phyloP scores from a whole-genome alignment of 2,329 filamentous ascomycete genomes.

The Beauveria australis region DNA sequence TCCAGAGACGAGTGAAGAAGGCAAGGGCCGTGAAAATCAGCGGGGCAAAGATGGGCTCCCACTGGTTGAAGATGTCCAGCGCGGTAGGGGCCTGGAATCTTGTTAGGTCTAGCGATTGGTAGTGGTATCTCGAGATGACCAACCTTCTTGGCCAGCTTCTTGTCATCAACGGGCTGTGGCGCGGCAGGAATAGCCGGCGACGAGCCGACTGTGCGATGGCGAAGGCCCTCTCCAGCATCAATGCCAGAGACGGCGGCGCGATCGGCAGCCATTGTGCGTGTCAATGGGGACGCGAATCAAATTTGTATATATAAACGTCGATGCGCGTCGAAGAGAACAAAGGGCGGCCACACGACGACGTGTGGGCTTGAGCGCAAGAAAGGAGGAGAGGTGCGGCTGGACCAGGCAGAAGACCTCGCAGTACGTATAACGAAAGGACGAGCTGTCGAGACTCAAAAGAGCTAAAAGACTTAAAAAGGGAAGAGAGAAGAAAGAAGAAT shows the following conservation, averaged over 20 bases:
- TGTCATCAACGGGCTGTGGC: constrained; percentile 43
- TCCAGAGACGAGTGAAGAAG: constrained; percentile 60
- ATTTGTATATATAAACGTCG: not conserved
- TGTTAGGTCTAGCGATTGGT: not conserved
- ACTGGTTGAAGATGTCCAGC: constrained; percentile 53
- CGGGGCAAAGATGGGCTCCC: constrained; percentile 54
- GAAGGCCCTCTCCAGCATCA: constrained; percentile 47
- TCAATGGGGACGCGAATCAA: not conserved
- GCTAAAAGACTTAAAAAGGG: constrained; percentile 13
- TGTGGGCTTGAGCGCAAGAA: constrained; percentile 3
- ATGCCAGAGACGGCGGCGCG: constrained; percentile 52
- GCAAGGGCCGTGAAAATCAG: constrained; percentile 54
- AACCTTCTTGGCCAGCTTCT: constrained; percentile 50
- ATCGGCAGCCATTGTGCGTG: constrained; percentile 41
- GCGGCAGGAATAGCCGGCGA: constrained; percentile 27
- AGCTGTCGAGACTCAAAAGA: constrained; percentile 25
- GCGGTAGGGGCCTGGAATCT: constrained; percentile 43
- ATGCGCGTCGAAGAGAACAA: constrained; percentile 1
- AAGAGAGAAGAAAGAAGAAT: constrained; percentile 15
- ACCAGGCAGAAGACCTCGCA: constrained; percentile 15
- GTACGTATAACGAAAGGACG: constrained; percentile 26
- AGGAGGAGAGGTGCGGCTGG: constrained; percentile 12
- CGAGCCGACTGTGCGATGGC: constrained; percentile 42
- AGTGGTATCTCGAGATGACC: constrained; percentile 5
- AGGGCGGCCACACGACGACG: not conserved